These are phyloP conservation scores for Tarenaya hassleriana DNA, from an alignment of 345 rosid genomes.

Conservation along the genomic window DNA sequence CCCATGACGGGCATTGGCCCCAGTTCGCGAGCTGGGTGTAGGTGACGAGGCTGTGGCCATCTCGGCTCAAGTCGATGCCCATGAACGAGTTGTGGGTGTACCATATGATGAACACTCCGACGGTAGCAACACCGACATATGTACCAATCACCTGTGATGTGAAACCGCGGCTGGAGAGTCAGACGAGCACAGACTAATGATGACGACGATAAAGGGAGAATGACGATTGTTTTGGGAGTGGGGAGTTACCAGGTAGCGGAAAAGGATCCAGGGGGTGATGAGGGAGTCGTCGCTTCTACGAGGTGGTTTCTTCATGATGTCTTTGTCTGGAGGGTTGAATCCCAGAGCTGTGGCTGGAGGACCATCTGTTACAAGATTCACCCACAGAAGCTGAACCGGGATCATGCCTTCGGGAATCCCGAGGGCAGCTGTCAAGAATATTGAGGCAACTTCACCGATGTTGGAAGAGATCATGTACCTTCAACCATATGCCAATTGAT, in stretches of 20 bases:
- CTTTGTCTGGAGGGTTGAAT: conserved; percentile 92
- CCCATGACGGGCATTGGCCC: conserved; percentile 79
- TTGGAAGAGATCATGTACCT: conserved; percentile 99
- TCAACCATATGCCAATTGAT: conserved; percentile 20
- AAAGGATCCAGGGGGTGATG: conserved; percentile 87
- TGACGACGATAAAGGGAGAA: too few species aligned
- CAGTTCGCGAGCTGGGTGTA: conserved; percentile 81
- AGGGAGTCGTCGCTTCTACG: conserved; percentile 86
- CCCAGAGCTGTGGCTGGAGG: conserved; percentile 99
- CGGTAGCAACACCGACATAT: conserved; percentile 90
- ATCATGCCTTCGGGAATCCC: conserved; percentile 99
- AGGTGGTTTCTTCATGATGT: conserved; percentile 92
- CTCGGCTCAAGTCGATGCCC: conserved; percentile 84
- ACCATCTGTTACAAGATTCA: conserved; percentile 95
- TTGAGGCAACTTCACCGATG: conserved; percentile 95
- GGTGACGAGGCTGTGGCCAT: conserved; percentile 79
- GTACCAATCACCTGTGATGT: conserved; percentile 72
- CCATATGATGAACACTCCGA: conserved; percentile 92
- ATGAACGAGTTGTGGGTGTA: conserved; percentile 63
- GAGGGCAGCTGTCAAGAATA: conserved; percentile 90
- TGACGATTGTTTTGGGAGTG: too few species aligned
- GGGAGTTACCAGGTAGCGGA: conserved; percentile 63
- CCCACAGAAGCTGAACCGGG: conserved; percentile 99
- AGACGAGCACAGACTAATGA: too few species aligned
- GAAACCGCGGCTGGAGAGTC: too few species aligned